A percentile compares a stretch with the other conserved stretches of the same genome.
Conservation (phyloP, 106 monocot genomes). For the Acanthochlamys bracteata region DNA sequence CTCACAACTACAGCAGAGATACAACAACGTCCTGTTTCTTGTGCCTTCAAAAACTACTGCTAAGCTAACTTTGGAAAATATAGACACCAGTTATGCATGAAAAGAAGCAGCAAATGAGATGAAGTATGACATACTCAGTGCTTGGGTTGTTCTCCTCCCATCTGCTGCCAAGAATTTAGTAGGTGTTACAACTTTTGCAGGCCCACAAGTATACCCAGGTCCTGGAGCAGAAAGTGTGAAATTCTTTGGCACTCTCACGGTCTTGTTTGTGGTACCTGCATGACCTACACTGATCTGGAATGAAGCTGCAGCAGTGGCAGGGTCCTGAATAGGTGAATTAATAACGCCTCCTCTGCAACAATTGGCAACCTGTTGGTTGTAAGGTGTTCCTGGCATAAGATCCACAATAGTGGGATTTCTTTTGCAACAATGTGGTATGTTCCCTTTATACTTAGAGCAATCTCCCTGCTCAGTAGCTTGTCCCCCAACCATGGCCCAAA, state of each 20-base stretch:
- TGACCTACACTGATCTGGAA: conserved; percentile 65
- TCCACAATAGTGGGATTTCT: conserved; percentile 53
- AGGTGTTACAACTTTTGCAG: conserved; percentile 43
- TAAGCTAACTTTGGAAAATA: not conserved
- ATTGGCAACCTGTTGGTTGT: conserved; percentile 71
- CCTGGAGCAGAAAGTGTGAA: conserved; percentile 65
- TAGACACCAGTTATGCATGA: not conserved
- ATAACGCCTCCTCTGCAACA: conserved; percentile 83
- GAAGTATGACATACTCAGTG: conserved; percentile 47
- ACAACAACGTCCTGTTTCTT: too few species aligned
- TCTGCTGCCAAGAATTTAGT: conserved; percentile 46
- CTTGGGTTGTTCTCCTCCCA: conserved; percentile 79
- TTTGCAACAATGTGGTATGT: conserved; percentile 62
- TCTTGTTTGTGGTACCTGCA: conserved; percentile 65
- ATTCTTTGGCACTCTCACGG: conserved; percentile 55
- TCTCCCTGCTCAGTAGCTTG: conserved; percentile 76
- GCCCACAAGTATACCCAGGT: conserved; percentile 71
- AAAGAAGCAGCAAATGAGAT: not conserved
- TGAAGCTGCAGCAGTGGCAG: conserved; percentile 42
- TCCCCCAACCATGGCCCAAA: conserved; percentile 61
- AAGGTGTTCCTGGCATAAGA: conserved; percentile 69
- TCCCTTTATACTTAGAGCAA: conserved; percentile 59
- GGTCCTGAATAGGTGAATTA: conserved; percentile 59
- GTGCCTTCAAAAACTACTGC: too few species aligned
- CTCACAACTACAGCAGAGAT: too few species aligned